These are phyloP conservation scores for Castanea mollissima DNA, from an alignment of 306 rosid genomes.

Conservation along the genomic window DNA sequence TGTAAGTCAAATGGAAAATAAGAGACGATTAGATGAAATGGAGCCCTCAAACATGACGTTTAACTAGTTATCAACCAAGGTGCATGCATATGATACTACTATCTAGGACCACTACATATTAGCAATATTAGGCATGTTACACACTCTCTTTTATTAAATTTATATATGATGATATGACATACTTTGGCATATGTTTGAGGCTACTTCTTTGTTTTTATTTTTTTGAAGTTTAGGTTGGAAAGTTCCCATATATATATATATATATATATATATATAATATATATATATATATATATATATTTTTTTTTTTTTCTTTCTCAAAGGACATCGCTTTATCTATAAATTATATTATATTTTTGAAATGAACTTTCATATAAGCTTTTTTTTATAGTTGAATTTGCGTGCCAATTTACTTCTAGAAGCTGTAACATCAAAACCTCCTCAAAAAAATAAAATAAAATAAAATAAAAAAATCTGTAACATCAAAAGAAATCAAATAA, in stretches of 20 bases:
- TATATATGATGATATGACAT: neutral
- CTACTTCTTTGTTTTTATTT: neutral
- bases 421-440: slow-evolving; percentile 3
- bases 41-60: slow-evolving; percentile 43
- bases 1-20: slow-evolving; percentile 2
- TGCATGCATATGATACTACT: slow-evolving; percentile 23
- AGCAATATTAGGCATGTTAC: slow-evolving; percentile 1
- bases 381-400: neutral
- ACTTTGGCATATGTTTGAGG: slow-evolving; percentile 10
- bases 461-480: neutral
- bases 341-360: neutral
- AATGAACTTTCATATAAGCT: neutral
- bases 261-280: neutral
- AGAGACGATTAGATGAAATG: slow-evolving; percentile 39
- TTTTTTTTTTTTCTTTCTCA: neutral
- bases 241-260: neutral
- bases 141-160: neutral
- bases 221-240: slow-evolving; percentile 29
- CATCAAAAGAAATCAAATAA: neutral
- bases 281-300: too few relatives aligned
- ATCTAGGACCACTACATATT: neutral
- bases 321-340: slow-evolving; percentile 13
- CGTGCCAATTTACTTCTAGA: slow-evolving; percentile 21
- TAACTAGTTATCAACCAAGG: slow-evolving; percentile 21
- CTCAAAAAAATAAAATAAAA: too few relatives aligned